Conservation (phyloP, 1,284 basidiomycete genomes). For the Rhodotorula sp. region DNA sequence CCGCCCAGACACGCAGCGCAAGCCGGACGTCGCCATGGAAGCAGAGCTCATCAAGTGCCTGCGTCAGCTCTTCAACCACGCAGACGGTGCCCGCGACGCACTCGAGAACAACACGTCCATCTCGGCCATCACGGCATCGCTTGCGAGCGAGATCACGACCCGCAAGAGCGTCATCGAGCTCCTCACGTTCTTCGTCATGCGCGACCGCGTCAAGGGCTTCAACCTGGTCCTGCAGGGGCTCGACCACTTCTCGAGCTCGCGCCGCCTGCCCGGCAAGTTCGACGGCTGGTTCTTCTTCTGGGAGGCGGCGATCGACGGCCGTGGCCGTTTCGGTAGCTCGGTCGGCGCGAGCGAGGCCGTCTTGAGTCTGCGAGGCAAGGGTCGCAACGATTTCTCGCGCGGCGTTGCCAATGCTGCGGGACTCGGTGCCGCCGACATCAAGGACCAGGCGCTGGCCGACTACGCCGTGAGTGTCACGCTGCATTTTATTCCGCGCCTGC, state of each 20-base stretch:
- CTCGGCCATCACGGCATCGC: constrained; percentile 76
- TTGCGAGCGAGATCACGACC: constrained; percentile 79
- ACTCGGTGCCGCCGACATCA: constrained; percentile 39
- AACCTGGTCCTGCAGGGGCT: constrained; percentile 56
- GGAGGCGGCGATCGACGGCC: constrained; percentile 73
- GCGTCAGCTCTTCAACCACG: constrained; percentile 76
- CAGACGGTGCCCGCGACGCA: constrained; percentile 74
- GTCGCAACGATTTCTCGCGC: constrained; percentile 29
- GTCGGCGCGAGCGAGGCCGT: constrained; percentile 93
- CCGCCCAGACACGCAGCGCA: constrained; percentile 60
- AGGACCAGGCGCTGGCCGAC: constrained; percentile 71
- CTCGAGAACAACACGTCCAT: constrained; percentile 75
- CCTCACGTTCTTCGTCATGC: constrained; percentile 59
- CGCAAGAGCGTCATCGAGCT: constrained; percentile 80
- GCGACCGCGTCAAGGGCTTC: constrained; percentile 55
- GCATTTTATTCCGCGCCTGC: constrained; percentile 36
- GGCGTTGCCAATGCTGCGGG: constrained; percentile 29
- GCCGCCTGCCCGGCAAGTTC: constrained; percentile 67
- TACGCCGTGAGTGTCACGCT: constrained; percentile 66
- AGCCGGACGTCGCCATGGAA: constrained; percentile 69
- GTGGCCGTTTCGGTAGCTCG: constrained; percentile 91
- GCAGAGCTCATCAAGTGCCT: constrained; percentile 88
- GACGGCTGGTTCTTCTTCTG: constrained; percentile 88
- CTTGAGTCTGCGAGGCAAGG: constrained; percentile 54
- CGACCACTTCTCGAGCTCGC: constrained; percentile 56